phyloP scores from a whole-genome alignment of 352 stramenopile genomes.

The Phytopythium vexans region DNA sequence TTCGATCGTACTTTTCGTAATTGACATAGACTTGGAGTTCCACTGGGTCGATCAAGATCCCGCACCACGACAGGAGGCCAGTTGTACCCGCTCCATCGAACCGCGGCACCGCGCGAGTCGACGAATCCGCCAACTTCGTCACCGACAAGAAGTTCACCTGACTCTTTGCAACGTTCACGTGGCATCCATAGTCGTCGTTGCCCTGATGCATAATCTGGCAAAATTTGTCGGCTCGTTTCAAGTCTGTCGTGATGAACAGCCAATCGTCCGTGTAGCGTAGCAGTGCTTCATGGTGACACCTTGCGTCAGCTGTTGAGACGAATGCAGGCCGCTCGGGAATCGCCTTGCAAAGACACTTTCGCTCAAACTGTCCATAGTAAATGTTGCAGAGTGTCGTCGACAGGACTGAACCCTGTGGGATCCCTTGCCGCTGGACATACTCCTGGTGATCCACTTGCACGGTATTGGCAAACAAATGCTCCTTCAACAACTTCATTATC shows the following conservation, averaged over 20 bases:
- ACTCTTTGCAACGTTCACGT: conserved; percentile 59
- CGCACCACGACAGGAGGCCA: conserved; percentile 55
- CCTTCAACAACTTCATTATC: conserved; percentile 51
- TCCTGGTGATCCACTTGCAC: conserved; percentile 47
- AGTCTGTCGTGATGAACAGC: conserved; percentile 58
- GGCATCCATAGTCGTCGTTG: conserved; percentile 62
- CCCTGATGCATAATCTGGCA: conserved; percentile 56
- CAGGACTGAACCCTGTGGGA: conserved; percentile 80
- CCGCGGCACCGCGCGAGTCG: conserved; percentile 9
- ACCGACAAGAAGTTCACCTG: conserved; percentile 52
- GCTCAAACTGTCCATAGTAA: conserved; percentile 79
- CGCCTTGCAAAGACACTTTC: conserved; percentile 42
- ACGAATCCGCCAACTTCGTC: background rate
- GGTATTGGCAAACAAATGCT: conserved; percentile 58
- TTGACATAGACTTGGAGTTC: conserved; percentile 66
- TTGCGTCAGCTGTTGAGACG: background rate
- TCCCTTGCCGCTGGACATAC: conserved; percentile 61
- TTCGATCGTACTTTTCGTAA: conserved; percentile 63
- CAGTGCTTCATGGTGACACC: conserved; percentile 54
- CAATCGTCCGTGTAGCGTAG: conserved; percentile 83
- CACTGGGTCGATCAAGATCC: conserved; percentile 55
- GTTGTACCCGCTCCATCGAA: conserved; percentile 12
- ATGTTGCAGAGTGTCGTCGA: conserved; percentile 81
- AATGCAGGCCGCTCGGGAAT: conserved; percentile 16
- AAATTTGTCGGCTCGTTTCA: conserved; percentile 46